Base-by-base conservation (phyloP, 2,329 filamentous ascomycete genomes). In the Penicillium sp. region DNA sequence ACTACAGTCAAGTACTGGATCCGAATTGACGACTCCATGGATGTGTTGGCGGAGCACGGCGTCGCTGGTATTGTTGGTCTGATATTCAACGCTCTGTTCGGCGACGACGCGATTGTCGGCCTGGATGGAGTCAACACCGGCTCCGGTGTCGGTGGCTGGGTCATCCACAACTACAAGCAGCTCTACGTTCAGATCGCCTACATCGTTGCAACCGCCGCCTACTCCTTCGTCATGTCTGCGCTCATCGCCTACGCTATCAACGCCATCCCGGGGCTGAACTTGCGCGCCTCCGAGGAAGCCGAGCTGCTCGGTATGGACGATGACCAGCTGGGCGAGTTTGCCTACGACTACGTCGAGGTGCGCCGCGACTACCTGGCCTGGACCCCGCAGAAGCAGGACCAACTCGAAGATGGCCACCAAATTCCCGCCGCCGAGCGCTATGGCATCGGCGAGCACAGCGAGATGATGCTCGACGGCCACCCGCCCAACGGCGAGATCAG, bases 21-120 rank as follows among this genome's bases (percentile, higher is more conserved):
- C 59, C 81, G 81, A 48, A 82, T 94, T 40, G 88, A 94, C 56
- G 88, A 94, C 62, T 84, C 86, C 4, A 86, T 94, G 68, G 88
- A 94, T 72, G 83, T 94, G 58, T 93, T 94, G 68, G 88, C 88
- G 53, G 87, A 93, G 68, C 88, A 94, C 78, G 87, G 80, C 58
- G 72, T 94, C 49, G 87, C 88, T 33, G 88, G 88, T 51, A 87
- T 93, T 51, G 76, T 84, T 42, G 88, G 88, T 35, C 86, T 94
- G 56, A 67, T 89, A 44, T 74, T 87, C 67, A 91, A 87, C 41
- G 86, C 83, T 49, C 69, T 91, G 48, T 88, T 91, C 60, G 86
- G 79, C 53, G 81, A 84, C 49, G 77, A 83, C 59, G 83, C 85
- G 67, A 85, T 90, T 51, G 81, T 86, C 36, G 74, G 76, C 38